phyloP scores from a whole-genome alignment of 2,329 filamentous ascomycete genomes.

The Tolypocladium paradoxum region DNA sequence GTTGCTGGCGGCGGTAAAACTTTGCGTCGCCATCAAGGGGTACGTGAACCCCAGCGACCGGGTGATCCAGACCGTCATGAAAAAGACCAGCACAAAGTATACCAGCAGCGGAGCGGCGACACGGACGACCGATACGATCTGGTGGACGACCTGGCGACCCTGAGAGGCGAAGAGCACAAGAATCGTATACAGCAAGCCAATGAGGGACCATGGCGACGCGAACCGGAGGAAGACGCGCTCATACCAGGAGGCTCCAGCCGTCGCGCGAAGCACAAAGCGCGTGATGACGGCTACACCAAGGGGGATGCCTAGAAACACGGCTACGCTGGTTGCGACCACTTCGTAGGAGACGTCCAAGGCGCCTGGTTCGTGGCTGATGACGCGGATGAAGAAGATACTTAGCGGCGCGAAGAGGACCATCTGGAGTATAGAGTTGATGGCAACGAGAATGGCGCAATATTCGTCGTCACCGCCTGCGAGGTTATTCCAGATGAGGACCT shows the following conservation, averaged over 20 bases:
- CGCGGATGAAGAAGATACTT: slow-evolving; percentile 56
- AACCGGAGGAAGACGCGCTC: slow-evolving; percentile 58
- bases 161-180: slow-evolving; percentile 77
- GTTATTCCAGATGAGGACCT: slow-evolving; percentile 57
- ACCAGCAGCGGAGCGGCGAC: slow-evolving; percentile 73
- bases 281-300: slow-evolving; percentile 71
- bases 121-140: slow-evolving; percentile 72
- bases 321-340: slow-evolving; percentile 67
- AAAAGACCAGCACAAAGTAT: slow-evolving; percentile 72
- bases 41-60: slow-evolving; percentile 61
- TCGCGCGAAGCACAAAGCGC: slow-evolving; percentile 46
- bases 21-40: slow-evolving; percentile 60
- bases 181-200: slow-evolving; percentile 81
- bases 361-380: slow-evolving; percentile 47
- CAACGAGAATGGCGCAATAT: slow-evolving; percentile 74
- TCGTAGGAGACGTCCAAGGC: slow-evolving; percentile 41
- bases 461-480: slow-evolving; percentile 64
- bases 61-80: slow-evolving; percentile 50
- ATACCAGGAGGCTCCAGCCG: slow-evolving; percentile 51
- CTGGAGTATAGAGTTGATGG: slow-evolving; percentile 63
- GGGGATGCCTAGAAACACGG: slow-evolving; percentile 76
- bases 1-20: slow-evolving; percentile 83
- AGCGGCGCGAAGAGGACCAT: slow-evolving; percentile 64
- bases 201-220: slow-evolving; percentile 62
- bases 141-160: slow-evolving; percentile 63